phyloP scores from a whole-genome alignment of 495 filamentous ascomycete genomes.

The Poronia punctata region DNA sequence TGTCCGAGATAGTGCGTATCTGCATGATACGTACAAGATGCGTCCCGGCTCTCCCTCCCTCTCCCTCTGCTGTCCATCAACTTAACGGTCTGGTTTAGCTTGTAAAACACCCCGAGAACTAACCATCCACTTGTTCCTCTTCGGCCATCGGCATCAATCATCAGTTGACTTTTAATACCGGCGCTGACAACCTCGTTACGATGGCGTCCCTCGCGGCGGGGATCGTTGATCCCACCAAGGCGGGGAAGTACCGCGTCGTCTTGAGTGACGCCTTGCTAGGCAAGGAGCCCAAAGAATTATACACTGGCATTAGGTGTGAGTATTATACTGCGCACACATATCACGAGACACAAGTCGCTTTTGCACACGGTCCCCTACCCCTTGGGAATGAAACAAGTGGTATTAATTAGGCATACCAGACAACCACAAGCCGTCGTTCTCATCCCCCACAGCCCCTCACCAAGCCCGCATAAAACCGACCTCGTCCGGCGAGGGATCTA shows the following conservation, averaged over 20 bases:
- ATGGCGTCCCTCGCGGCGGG: constrained; percentile 24
- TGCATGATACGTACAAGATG: too few relatives aligned
- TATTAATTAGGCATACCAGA: constrained; percentile 34
- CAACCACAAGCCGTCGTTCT: constrained; percentile 46
- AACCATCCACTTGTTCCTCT: constrained; percentile 5
- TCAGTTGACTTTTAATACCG: background rate
- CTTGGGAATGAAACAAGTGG: too few relatives aligned
- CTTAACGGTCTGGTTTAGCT: too few relatives aligned
- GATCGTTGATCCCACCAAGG: constrained; percentile 43
- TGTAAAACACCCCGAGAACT: constrained; percentile 2
- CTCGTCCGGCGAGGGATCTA: constrained; percentile 25
- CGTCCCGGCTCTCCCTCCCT: too few relatives aligned
- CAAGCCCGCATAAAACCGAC: constrained; percentile 42
- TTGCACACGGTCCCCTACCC: too few relatives aligned
- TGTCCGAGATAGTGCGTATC: too few relatives aligned
- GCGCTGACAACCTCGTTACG: background rate
- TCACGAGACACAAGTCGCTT: background rate
- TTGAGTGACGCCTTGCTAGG: constrained; percentile 49
- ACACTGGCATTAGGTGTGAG: constrained; percentile 48
- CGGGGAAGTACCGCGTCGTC: constrained; percentile 48
- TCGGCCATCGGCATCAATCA: constrained; percentile 4
- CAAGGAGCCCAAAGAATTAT: constrained; percentile 45
- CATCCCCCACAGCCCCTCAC: constrained; percentile 33
- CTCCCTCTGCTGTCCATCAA: too few relatives aligned
- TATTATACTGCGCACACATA: too few relatives aligned